Evolutionary conservation across 805 yeast genomes (phyloP).

Genomic region (Lipomyces spencermartinsiae): DNA sequence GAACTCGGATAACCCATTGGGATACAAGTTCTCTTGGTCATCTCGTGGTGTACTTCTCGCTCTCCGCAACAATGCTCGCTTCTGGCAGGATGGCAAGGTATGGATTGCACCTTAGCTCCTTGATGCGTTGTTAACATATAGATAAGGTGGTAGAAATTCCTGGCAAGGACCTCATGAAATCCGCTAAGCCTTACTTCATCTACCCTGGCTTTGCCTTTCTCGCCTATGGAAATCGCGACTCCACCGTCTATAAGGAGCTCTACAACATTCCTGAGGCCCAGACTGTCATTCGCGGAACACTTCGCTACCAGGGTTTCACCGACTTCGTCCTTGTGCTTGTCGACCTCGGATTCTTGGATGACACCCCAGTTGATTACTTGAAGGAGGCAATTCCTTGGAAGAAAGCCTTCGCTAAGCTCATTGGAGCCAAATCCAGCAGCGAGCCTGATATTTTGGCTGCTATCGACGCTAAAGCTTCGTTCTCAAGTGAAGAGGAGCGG

Average conservation of each 20-base stretch:
- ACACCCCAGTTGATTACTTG: constrained; percentile 68
- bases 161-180: constrained; percentile 91
- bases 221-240: constrained; percentile 97
- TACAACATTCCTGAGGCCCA: constrained; percentile 97
- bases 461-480: constrained; percentile 77
- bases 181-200: constrained; percentile 93
- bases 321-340: constrained; percentile 95
- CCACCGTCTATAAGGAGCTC: constrained; percentile 89
- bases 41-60: constrained; percentile 98
- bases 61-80: constrained; percentile 89
- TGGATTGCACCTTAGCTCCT: not conserved
- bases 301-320: constrained; percentile 98
- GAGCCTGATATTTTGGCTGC: constrained; percentile 77
- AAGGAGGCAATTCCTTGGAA: constrained; percentile 75
- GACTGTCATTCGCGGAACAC: constrained; percentile 94
- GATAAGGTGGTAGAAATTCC: constrained; percentile 64
- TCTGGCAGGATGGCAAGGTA: constrained; percentile 80
- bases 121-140: not conserved
- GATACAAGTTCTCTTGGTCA: constrained; percentile 99
- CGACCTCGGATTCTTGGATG: constrained; percentile 90
- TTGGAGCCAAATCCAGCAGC: constrained; percentile 73
- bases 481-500: constrained; percentile 82
- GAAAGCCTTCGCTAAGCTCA: constrained; percentile 75
- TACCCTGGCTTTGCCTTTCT: constrained; percentile 96
- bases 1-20: constrained; percentile 95